Conservation (phyloP, 2,329 filamentous ascomycete genomes). For the Bipolaris cookei region DNA sequence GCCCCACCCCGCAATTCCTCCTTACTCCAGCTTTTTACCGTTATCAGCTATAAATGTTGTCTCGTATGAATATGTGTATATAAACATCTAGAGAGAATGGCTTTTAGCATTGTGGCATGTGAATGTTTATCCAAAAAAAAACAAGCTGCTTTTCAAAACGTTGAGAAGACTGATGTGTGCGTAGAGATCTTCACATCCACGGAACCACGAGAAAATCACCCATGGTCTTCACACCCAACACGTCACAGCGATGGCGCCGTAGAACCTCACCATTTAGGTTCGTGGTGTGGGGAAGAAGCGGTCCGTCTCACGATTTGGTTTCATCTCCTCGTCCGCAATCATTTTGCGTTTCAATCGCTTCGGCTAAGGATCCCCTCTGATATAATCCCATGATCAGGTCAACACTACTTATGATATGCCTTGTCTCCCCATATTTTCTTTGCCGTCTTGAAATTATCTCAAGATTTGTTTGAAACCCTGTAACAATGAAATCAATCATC, state of each 20-base stretch:
- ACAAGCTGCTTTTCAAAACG: too few relatives aligned
- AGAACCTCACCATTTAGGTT: background rate
- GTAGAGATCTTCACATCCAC: background rate
- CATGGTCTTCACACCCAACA: background rate
- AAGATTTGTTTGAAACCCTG: background rate
- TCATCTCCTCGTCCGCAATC: constrained; percentile 30
- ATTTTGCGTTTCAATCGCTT: constrained; percentile 30
- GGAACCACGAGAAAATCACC: background rate
- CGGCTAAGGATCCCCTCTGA: background rate
- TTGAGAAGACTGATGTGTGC: background rate
- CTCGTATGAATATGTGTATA: too few relatives aligned
- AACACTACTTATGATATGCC: too few relatives aligned
- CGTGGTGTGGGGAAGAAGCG: background rate
- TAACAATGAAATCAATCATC: constrained; percentile 32
- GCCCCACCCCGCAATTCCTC: background rate
- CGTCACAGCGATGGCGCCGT: background rate
- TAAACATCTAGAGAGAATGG: too few relatives aligned
- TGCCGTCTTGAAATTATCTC: background rate
- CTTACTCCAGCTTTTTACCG: background rate
- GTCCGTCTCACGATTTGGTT: constrained; percentile 25
- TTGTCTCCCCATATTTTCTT: background rate
- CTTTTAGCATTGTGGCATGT: background rate
- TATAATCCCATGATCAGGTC: too few relatives aligned
- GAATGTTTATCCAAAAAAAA: background rate
- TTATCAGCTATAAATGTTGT: background rate